phyloP scores from a whole-genome alignment of 2,329 filamentous ascomycete species.

The Penicillium hordei region DNA sequence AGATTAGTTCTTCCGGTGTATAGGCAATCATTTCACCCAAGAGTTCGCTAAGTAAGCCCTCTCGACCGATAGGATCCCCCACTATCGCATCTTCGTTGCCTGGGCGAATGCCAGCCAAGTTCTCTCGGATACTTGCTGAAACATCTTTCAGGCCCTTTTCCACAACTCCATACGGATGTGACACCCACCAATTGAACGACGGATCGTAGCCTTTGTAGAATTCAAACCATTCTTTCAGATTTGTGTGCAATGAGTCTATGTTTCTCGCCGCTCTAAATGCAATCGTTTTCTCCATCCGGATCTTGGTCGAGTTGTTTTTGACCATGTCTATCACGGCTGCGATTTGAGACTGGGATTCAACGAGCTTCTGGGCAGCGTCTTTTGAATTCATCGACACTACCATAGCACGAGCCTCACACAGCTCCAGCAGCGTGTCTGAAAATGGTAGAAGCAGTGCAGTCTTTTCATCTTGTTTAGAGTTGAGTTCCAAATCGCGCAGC shows the following conservation, averaged over 20 bases:
- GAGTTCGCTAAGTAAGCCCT: conserved; percentile 54
- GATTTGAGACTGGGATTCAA: neutral
- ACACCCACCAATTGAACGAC: neutral
- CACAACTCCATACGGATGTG: neutral
- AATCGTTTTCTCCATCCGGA: neutral
- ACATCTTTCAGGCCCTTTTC: conserved; percentile 19
- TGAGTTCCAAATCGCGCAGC: conserved; percentile 36
- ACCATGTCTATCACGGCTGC: neutral
- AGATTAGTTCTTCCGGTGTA: conserved; percentile 14
- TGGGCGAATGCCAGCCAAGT: conserved; percentile 48
- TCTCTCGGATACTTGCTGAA: conserved; percentile 39
- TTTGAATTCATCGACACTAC: neutral
- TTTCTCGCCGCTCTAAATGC: neutral
- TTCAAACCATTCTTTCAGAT: neutral
- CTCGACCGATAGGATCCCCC: conserved; percentile 57
- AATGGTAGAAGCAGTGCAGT: neutral
- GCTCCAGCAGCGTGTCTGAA: neutral
- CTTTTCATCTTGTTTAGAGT: conserved; percentile 24
- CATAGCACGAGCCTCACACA: neutral
- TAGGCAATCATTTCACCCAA: conserved; percentile 60
- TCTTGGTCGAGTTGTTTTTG: neutral
- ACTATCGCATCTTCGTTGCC: conserved; percentile 53
- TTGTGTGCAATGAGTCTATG: neutral
- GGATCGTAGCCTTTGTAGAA: neutral
- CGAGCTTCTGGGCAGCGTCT: neutral